Evolutionary conservation across 257 asterid genomes (phyloP).

Genomic region (Verbena officinalis): DNA sequence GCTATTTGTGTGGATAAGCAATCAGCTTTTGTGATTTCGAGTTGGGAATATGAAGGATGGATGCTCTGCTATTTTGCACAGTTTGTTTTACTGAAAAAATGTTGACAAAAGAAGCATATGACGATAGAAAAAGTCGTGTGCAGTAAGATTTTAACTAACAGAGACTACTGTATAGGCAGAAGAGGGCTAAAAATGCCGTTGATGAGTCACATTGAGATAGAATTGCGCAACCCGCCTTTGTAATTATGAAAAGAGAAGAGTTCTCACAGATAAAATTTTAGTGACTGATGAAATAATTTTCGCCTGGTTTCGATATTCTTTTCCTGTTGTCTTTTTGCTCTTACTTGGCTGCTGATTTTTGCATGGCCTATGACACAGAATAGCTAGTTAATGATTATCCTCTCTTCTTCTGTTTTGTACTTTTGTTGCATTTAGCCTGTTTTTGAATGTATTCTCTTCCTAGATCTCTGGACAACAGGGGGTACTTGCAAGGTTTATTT

Average conservation of each 20-base stretch:
- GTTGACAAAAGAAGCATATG: conserved; percentile 38
- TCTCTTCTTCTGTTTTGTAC: too few relatives aligned
- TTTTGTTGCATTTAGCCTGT: too few relatives aligned
- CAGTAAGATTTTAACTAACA: conserved; percentile 53
- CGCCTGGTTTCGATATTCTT: conserved; percentile 26
- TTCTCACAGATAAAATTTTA: conserved; percentile 30
- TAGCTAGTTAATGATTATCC: conserved; percentile 34
- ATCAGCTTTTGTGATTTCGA: conserved; percentile 25
- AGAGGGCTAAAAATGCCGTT: conserved; percentile 43
- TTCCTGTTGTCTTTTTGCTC: background rate
- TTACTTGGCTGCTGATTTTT: conserved; percentile 37
- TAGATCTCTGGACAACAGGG: too few relatives aligned
- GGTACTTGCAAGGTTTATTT: too few relatives aligned
- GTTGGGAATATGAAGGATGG: conserved; percentile 18
- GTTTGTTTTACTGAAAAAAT: conserved; percentile 35
- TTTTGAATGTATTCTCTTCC: too few relatives aligned
- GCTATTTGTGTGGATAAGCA: conserved; percentile 23
- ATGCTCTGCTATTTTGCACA: conserved; percentile 32
- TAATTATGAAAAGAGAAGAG: conserved; percentile 66
- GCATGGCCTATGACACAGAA: conserved; percentile 49
- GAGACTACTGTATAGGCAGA: conserved; percentile 56
- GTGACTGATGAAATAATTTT: conserved; percentile 43
- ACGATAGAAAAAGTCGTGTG: conserved; percentile 26
- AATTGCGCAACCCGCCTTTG: conserved; percentile 48
- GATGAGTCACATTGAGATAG: conserved; percentile 39